Conservation (phyloP, 2,329 filamentous ascomycete genomes). For the Alternaria angustiovoidea region DNA sequence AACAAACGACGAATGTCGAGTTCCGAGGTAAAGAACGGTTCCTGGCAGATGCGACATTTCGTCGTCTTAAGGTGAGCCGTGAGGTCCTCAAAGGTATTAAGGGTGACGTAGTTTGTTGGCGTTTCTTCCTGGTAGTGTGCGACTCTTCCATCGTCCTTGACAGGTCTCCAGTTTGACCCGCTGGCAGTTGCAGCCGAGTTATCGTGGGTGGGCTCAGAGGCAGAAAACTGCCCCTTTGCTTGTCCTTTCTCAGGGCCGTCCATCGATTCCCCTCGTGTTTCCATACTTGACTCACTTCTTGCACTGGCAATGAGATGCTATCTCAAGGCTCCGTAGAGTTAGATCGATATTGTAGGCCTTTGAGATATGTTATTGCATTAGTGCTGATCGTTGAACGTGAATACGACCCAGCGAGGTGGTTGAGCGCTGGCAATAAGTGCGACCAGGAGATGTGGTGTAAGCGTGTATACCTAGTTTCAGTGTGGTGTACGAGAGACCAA, state of each 20-base stretch:
- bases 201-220: background rate
- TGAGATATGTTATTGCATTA: background rate
- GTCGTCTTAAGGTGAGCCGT: conserved; percentile 16
- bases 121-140: conserved; percentile 12
- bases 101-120: background rate
- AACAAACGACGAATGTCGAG: conserved; percentile 22
- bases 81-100: conserved; percentile 21
- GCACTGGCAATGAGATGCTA: background rate
- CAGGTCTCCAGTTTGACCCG: background rate
- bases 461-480: background rate
- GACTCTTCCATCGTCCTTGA: background rate
- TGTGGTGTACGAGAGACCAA: background rate
- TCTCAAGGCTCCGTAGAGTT: background rate
- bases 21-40: conserved; percentile 15
- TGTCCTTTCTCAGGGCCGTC: background rate
- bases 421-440: background rate
- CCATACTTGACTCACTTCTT: background rate
- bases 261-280: background rate
- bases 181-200: background rate
- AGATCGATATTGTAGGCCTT: background rate
- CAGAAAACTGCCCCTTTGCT: background rate
- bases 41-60: conserved; percentile 23
- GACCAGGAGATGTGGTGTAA: background rate
- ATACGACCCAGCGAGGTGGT: background rate
- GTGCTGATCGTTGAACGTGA: background rate